Base-by-base conservation (phyloP, 768 basidiomycete species). In the Lentinus tigrinus region DNA sequence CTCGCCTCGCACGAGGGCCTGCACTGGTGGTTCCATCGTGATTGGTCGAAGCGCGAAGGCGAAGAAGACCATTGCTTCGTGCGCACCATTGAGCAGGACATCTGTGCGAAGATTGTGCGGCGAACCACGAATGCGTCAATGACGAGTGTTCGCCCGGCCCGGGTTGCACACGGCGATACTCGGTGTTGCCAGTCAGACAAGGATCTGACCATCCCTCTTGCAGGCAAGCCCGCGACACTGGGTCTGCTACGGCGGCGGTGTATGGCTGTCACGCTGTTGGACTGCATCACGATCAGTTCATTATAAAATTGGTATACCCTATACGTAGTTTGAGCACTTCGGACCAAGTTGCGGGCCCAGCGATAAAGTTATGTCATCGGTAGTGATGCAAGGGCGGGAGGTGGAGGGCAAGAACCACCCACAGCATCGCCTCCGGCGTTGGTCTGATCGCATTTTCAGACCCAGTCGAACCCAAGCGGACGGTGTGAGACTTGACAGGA, bases 341-440 rank as follows among this genome's bases (percentile, higher is more conserved):
- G 24, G 39, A 23, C 38, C 23, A n/a, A 40, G 43, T 40, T 36
- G 31, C 52, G 38, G 49, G 50, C 16, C 37, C 49, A 47, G 44
- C 47, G 31, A 28, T 42, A 31, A 47, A 47, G 52, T 59, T 52
- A 49, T 50, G 58, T 60, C 58, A 60, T 40, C 36, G 16, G n/a
- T n/a, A 4, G 13, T 60, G 58, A 60, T 52, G 48, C 47, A 49
- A 34, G 34, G 19, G 43, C 38, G 9, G 11, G 37, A 43, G 21
- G 34, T 27, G 19, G n/a, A 53, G 46, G 11, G 14, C 27, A 49
- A 21, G 27, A 47, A 47, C 38, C 58, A 47, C 58, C 42, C 50
- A 56, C 53, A 46, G 58, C 58, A 60, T 60, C 58, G 58, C 58
- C 58, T 46, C 58, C 48, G 54, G 58, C 43, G 46, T 39, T 39